Evolutionary conservation across 805 yeast species (phyloP), one percentile per base, ranked within the genome.

Genomic region (Pichia occidentalis): DNA sequence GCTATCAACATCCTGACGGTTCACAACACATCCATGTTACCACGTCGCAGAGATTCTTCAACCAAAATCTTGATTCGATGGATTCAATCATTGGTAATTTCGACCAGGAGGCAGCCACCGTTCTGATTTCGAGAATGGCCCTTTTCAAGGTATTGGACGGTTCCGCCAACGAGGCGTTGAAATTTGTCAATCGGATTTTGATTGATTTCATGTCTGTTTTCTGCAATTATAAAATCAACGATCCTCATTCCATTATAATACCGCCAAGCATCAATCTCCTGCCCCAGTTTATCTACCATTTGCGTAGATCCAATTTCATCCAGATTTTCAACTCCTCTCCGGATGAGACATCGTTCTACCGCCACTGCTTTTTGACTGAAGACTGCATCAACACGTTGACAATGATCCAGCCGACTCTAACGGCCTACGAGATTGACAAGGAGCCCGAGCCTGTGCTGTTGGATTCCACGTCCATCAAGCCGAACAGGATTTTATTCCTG

Each of bases 31-130:
- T 80, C 32, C 68, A 77, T 45, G 83, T 79, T 10, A 77, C 85
- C 6, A 78, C 85, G 0, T 55, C 73, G 4, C 65, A 71, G 5
- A 61, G 65, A 22, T 68, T 68, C 3, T 56, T 74, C 3, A 47
- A 67, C 19, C 64, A 65, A 10, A 63, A 64, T 20, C 39, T 44
- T 4, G 52, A 58, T n/a, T 64, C 60, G 33, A 25, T 39, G 34
- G 41, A 34, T n/a, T 24, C 37, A 12, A 49, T 77, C 30, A 66
- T 71, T 27, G 53, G 55, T 8, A 70, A 70, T 12, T 78, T 79
- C 52, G 86, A 79, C 53, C 85, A 80, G 54, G 85, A 79, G 51
- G 80, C 80, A 10, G 81, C 84, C 0, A 69, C 79, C 4, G 81
- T 79, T 0, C 56, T 78, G 29, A 57, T 76, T 46, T 76, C 82